These are phyloP conservation scores for Plasmodium chabaudi DNA, from an alignment of 169 alveolate species.

Conservation along the genomic window DNA sequence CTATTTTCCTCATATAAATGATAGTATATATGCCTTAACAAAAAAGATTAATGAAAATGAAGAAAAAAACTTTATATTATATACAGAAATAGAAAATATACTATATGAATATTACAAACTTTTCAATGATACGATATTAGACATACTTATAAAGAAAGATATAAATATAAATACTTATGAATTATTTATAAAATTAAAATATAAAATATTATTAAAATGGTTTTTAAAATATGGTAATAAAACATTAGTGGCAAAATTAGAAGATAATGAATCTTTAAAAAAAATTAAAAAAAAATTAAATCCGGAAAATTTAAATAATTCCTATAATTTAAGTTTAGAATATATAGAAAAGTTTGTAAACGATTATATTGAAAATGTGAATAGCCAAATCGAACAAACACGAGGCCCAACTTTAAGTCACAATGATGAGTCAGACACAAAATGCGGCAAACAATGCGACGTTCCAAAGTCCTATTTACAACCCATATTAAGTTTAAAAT, in stretches of 20 bases:
- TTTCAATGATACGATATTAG: constrained; percentile 25
- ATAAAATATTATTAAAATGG: constrained; percentile 16
- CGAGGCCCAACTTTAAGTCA: not conserved
- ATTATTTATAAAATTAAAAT: constrained; percentile 17
- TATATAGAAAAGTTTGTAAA: not conserved
- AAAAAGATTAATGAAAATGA: not conserved
- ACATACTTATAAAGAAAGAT: constrained; percentile 15
- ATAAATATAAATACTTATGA: constrained; percentile 18
- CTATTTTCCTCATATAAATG: constrained; percentile 41
- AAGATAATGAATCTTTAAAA: constrained; percentile 11
- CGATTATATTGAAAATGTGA: not conserved
- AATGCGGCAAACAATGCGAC: not conserved
- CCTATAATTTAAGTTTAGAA: not conserved
- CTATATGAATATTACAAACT: constrained; percentile 1
- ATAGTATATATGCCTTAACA: constrained; percentile 10
- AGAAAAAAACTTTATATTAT: not conserved
- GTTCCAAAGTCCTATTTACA: not conserved
- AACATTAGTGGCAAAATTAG: not conserved
- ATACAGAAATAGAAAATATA: constrained; percentile 3
- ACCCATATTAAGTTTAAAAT: constrained; percentile 34
- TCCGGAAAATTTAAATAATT: not conserved
- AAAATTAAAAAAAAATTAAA: constrained; percentile 6
- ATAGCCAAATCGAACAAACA: too few relatives aligned
- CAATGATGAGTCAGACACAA: not conserved
- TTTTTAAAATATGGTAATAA: constrained; percentile 37